Evolutionary conservation across 768 basidiomycete species (phyloP), one percentile per base, ranked within the genome.

Genomic region (Phlegmacium glaucopus): DNA sequence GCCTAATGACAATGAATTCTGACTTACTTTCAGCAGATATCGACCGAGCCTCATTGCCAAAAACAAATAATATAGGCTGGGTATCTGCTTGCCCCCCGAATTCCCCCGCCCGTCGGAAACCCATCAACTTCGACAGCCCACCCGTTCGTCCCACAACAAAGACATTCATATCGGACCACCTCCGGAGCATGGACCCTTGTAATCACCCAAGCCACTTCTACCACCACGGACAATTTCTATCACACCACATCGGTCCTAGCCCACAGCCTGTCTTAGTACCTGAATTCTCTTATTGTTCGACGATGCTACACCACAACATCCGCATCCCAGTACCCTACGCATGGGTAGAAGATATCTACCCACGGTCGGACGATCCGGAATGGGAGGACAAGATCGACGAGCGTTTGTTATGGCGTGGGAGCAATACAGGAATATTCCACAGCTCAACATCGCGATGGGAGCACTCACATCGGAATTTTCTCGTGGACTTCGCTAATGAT

Each of bases 351-450:
- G 74, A 75, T 11, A 60, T 72, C 5, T 57, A 58, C 9, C 65
- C 71, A 6, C 66, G 67, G 3, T 60, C 60, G 2, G 69, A 82
- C 53, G 80, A 88, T 61, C 76, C 83, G 8, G 72, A 71, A 0
- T 92, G 84, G 79, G 77, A 81, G 12, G 70, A 76, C 27, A 90
- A 85, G 66, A 25, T 65, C 1, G 77, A 85, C 58, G 79, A 84
- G 49, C 67, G 78, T 4, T 53, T 89, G 13, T 69, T 80, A 34
- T 90, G 89, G 89, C 72, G 89, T 34, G 89, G 89, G 3, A 78
- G 78, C 35, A 86, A 80, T 38, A 89, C 88, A 0, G 89, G 88
- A 9, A 84, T 80, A 15, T 66, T 54, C 43, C 72, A 77, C 29
- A 56, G 64, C 11, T 45, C 58, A 1, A 45, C 53, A 1, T 65